A percentile compares a stretch with the other conserved stretches of the same genome.
phyloP scores from a whole-genome alignment of 2,329 filamentous ascomycete species.

The Beauveria medogensis region DNA sequence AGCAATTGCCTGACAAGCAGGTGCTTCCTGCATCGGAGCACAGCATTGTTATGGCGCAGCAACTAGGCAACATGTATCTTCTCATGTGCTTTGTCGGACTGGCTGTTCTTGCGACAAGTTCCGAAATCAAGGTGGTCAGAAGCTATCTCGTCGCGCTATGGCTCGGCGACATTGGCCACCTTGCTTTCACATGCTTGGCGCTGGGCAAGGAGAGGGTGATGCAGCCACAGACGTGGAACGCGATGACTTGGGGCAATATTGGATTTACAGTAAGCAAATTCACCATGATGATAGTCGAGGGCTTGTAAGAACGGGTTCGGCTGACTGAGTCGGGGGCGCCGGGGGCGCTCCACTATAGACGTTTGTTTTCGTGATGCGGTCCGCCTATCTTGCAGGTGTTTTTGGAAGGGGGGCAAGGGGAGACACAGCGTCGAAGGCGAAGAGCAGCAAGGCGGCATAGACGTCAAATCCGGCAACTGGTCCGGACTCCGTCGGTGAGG shows the following conservation, averaged over 20 bases:
- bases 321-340: constrained; percentile 6
- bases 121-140: constrained; percentile 56
- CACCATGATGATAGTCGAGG: neutral
- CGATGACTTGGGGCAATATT: constrained; percentile 66
- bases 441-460: constrained; percentile 21
- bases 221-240: constrained; percentile 55
- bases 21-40: constrained; percentile 32
- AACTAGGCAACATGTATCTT: constrained; percentile 64
- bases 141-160: constrained; percentile 60
- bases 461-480: constrained; percentile 11
- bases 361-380: constrained; percentile 48
- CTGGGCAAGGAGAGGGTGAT: constrained; percentile 48
- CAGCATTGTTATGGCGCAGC: constrained; percentile 51
- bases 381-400: constrained; percentile 48
- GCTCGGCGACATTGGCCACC: constrained; percentile 59
- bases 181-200: constrained; percentile 50
- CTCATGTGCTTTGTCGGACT: constrained; percentile 57
- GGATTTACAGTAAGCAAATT: constrained; percentile 47
- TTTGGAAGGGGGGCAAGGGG: constrained; percentile 41
- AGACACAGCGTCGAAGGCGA: neutral
- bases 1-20: constrained; percentile 44
- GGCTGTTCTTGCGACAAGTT: constrained; percentile 55
- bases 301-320: neutral
- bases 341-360: constrained; percentile 23
- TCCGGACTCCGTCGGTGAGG: neutral